Percentiles rank a stretch among this genome's conserved stretches.
Conservation (phyloP, 257 asterid genomes). For the Gentiana dahurica region DNA sequence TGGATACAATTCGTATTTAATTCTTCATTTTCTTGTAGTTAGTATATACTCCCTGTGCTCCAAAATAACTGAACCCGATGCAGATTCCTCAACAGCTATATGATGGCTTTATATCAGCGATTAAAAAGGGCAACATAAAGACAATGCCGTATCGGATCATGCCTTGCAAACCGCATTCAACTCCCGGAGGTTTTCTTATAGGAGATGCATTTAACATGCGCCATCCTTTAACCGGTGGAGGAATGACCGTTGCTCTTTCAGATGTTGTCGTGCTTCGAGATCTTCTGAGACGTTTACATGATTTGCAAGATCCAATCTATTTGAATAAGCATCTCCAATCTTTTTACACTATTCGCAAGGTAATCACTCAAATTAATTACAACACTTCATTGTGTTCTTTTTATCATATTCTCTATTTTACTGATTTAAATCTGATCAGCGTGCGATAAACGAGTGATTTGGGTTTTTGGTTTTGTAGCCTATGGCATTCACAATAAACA, state of each 20-base stretch:
- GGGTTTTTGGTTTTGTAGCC: slow-evolving; percentile 69
- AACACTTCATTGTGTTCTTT: no score
- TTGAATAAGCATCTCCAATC: slow-evolving; percentile 19
- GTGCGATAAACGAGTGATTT: no score
- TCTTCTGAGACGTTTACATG: slow-evolving; percentile 18
- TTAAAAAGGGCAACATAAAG: slow-evolving; percentile 24
- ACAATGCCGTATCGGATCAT: slow-evolving; percentile 30
- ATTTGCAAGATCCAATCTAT: slow-evolving; percentile 14
- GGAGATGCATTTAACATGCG: slow-evolving; percentile 12
- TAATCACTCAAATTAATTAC: background rate
- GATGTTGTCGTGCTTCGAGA: slow-evolving; percentile 23
- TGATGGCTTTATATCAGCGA: slow-evolving; percentile 20
- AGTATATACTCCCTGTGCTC: background rate
- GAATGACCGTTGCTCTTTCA: background rate
- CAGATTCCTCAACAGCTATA: slow-evolving; percentile 25
- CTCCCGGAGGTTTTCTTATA: slow-evolving; percentile 25
- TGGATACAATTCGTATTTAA: background rate
- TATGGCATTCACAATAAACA: slow-evolving; percentile 13
- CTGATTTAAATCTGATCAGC: background rate
- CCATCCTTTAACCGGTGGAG: no score
- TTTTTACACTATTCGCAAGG: slow-evolving; percentile 29
- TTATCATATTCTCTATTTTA: background rate
- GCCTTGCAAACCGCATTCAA: slow-evolving; percentile 30
- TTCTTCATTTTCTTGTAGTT: no score
- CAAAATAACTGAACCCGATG: background rate